Percentiles rank a stretch among this genome's conserved stretches.
phyloP scores from a whole-genome alignment of 2,329 filamentous ascomycete species.

The Scopulariopsis brevicaulis region DNA sequence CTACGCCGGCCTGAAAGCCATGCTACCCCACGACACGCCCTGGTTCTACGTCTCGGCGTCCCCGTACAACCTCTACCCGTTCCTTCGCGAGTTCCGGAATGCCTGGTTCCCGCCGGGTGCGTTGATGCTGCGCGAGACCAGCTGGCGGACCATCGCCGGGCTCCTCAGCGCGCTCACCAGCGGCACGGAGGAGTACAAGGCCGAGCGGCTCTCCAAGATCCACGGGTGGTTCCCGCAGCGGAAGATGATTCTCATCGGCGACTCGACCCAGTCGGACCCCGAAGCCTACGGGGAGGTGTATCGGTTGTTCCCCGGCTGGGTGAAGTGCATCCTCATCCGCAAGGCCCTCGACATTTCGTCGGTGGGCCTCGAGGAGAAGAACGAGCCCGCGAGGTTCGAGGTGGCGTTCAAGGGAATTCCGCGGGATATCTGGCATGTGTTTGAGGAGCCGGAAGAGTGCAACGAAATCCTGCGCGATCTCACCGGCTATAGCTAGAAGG shows the following conservation, averaged over 20 bases:
- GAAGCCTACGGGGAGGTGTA: slow-evolving; percentile 79
- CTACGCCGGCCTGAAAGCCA: slow-evolving; percentile 53
- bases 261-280: slow-evolving; percentile 84
- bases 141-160: slow-evolving; percentile 74
- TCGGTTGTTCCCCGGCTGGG: slow-evolving; percentile 60
- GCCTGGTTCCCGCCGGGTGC: slow-evolving; percentile 65
- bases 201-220: slow-evolving; percentile 66
- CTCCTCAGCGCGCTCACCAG: slow-evolving; percentile 69
- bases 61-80: slow-evolving; percentile 88
- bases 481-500: background rate
- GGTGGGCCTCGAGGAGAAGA: slow-evolving; percentile 60
- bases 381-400: slow-evolving; percentile 65
- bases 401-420: slow-evolving; percentile 72
- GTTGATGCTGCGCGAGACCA: slow-evolving; percentile 73
- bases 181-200: slow-evolving; percentile 79
- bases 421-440: slow-evolving; percentile 64
- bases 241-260: slow-evolving; percentile 75
- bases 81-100: slow-evolving; percentile 65
- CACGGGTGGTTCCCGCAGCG: slow-evolving; percentile 67
- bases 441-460: slow-evolving; percentile 64
- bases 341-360: slow-evolving; percentile 67
- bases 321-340: slow-evolving; percentile 74
- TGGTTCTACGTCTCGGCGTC: slow-evolving; percentile 94
- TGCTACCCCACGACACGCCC: slow-evolving; percentile 47
- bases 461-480: slow-evolving; percentile 6